Percentiles rank a stretch among this genome's conserved stretches.
Evolutionary conservation across 2,329 filamentous ascomycete genomes (phyloP).

Genomic region (Biscogniauxia marginata): DNA sequence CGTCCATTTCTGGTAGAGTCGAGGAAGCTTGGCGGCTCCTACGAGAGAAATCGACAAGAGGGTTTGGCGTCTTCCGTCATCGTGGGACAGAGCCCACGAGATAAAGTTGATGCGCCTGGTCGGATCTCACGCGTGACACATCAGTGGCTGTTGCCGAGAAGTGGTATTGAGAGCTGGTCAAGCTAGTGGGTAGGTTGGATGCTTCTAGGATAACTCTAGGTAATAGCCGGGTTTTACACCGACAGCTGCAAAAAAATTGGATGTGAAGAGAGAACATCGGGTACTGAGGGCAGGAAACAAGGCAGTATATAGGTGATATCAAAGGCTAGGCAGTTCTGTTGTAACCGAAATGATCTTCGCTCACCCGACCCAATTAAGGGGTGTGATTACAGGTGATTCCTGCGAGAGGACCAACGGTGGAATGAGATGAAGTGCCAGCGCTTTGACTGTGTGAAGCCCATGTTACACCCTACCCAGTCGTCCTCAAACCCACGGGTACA

Average conservation of each 20-base stretch:
- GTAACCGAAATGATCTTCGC: constrained; percentile 42
- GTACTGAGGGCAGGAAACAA: constrained; percentile 44
- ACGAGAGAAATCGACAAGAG: constrained; percentile 29
- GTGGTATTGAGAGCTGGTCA: constrained; percentile 40
- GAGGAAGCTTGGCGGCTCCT: constrained; percentile 42
- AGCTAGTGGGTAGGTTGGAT: constrained; percentile 28
- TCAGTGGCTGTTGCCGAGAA: constrained; percentile 40
- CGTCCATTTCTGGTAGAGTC: constrained; percentile 39
- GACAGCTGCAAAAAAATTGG: constrained; percentile 19
- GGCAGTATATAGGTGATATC: constrained; percentile 32
- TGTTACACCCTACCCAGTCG: constrained; percentile 44
- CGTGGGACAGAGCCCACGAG: constrained; percentile 43
- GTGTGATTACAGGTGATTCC: constrained; percentile 40
- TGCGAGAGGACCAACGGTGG: constrained; percentile 36
- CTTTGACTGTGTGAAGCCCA: constrained; percentile 50
- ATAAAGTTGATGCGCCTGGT: constrained; percentile 58
- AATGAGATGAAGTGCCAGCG: constrained; percentile 34
- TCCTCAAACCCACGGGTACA: constrained; percentile 27
- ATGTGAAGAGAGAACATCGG: constrained; percentile 31
- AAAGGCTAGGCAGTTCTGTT: constrained; percentile 45
- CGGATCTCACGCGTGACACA: constrained; percentile 51
- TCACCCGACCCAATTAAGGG: constrained; percentile 26
- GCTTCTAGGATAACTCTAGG: constrained; percentile 14
- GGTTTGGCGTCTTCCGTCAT: constrained; percentile 49
- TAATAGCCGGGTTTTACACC: constrained; percentile 21